Evolutionary conservation across 2,329 filamentous ascomycete genomes (phyloP), one percentile per base, ranked within the genome.

Genomic region (Apiospora phragmitis): DNA sequence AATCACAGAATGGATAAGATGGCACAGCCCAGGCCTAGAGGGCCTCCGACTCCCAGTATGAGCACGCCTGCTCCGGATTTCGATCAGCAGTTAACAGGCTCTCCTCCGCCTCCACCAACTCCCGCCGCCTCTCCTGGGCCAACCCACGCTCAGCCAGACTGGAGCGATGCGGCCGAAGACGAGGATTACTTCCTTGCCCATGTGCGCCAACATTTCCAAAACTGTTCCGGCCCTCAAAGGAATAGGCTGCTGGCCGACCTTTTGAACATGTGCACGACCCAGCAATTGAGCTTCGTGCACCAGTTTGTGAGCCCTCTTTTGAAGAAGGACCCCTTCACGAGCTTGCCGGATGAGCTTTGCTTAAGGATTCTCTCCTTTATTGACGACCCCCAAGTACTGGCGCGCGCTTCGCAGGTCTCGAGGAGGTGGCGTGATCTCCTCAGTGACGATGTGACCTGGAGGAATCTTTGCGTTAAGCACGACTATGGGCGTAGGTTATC

Each of bases 361-460:
- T 85, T 99, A 72, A 87, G 94, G 77, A 93, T 99, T 74, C 87
- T 99, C 68, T 97, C 95, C 59, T 99, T 97, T 80, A 95, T 99
- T 78, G 96, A 99, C 78, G 96, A 99, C 78, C 95, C 96, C 1
- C 96, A 95, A 80, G 97, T 97, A 3, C 87, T 99, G 65, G 95
- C 95, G 49, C 89, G 96, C 79, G 93, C 96, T 68, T 97, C 95
- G 6, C 95, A 98, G 80, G 96, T 99, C n/a, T 99, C 96, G 69
- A 91, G 91, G 74, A 89, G 95, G 80, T 99, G 96, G 96, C 90
- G 94, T 73, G 95, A 98, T 81, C 87, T 99, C 9, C 87, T 99
- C 67, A 95, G 93, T 79, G 96, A 99, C 80, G 96, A 99, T 81
- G 95, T 98, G 83, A 97, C 96, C 0, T 99, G 96, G 96, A 98